Evolutionary conservation across 306 rosid genomes (phyloP), one percentile per base, ranked within the genome.

Genomic region (Lupinus albus): DNA sequence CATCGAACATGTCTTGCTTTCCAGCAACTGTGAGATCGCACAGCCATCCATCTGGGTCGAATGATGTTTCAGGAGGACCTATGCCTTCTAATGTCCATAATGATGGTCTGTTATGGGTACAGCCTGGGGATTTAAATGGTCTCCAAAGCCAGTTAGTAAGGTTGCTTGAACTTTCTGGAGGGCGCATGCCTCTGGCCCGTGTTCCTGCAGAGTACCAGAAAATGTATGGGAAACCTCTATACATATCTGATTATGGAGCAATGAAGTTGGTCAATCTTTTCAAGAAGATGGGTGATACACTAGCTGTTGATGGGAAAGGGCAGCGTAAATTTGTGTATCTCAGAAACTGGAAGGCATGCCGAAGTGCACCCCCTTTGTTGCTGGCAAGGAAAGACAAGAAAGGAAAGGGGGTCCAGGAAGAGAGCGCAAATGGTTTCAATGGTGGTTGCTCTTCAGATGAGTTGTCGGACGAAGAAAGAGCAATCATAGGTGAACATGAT

Each of bases 111-210:
- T 69, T 74, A 61, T 84, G 97, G 94, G 91, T 83, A 21, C 94
- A 86, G 48, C 91, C 96, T 16, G 96, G 97, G 57, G 99, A 93
- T 85, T 73, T 90, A 36, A 90, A 90, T 82, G 96, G 92, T 77
- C 85, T 93, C 51, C 90, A 85, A 78, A 79, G 80, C 50, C 99
- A 90, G 82, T 57, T 93, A 71, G 78, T 81, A 38, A 86, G 80
- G 81, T 71, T 93, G 71, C 84, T 93, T 2, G 99, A 90, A 73
- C 83, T 78, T 67, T 86, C 82, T 2, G 99, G 97, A 58, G 99
- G 97, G 50, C 75, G 79, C 82, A 62, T 93, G 75, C 95, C 90
- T 25, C 71, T 90, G 11, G 57, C 51, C 35, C 83, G 88, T 72
- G 92, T 90, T 70, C 91, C 83, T 41, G 77, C 86, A 0, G 99